Evolutionary conservation across 306 rosid genomes (phyloP).

Genomic region (Luffa acutangula): DNA sequence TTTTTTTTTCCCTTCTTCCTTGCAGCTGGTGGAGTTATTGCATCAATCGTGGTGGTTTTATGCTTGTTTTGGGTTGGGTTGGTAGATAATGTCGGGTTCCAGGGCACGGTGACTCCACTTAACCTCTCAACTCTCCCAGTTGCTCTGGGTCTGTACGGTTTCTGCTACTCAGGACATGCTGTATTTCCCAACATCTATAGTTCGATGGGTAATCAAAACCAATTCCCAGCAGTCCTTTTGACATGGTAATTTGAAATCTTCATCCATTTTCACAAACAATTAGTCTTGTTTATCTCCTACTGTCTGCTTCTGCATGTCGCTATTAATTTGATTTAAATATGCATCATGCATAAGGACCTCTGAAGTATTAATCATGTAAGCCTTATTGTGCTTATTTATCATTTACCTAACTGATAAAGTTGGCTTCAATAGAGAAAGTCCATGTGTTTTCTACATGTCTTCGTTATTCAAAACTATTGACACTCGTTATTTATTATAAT

Average conservation of each 20-base stretch:
- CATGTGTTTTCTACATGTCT: not conserved
- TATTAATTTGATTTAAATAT: not conserved
- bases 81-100: slow-evolving; percentile 60
- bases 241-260: slow-evolving; percentile 43
- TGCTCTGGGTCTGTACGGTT: slow-evolving; percentile 92
- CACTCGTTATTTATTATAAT: not conserved
- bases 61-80: slow-evolving; percentile 76
- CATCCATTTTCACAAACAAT: not conserved
- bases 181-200: slow-evolving; percentile 92
- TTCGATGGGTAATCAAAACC: slow-evolving; percentile 74
- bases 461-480: not conserved
- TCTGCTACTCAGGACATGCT: slow-evolving; percentile 96
- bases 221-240: slow-evolving; percentile 61
- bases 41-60: slow-evolving; percentile 60
- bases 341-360: not conserved
- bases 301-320: not conserved
- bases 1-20: not conserved
- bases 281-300: not conserved
- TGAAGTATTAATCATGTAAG: not conserved
- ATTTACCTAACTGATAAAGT: not conserved
- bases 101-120: slow-evolving; percentile 55
- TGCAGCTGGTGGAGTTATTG: slow-evolving; percentile 86
- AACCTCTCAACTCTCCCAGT: slow-evolving; percentile 76
- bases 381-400: not conserved
- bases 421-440: not conserved